These are phyloP conservation scores for Trichosporon ovoides DNA, from an alignment of 1,284 basidiomycete species.

Conservation along the genomic window DNA sequence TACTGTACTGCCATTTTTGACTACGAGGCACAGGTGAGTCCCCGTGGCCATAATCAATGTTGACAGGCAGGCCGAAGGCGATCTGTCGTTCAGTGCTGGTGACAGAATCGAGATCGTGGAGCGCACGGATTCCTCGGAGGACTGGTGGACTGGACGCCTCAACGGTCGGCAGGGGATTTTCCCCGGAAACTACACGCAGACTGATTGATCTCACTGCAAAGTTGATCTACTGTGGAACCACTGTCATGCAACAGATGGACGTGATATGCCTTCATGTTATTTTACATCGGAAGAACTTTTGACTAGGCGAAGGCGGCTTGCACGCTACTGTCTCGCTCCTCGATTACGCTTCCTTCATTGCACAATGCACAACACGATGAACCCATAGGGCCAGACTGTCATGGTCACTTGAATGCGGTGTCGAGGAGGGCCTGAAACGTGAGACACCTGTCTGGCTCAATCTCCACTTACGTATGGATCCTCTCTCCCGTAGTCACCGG, in stretches of 20 bases:
- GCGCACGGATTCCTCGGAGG: slow-evolving; percentile 74
- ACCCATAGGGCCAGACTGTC: no score
- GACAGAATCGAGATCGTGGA: slow-evolving; percentile 90
- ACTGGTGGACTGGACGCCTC: slow-evolving; percentile 96
- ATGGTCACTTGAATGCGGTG: not conserved
- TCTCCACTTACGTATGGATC: slow-evolving; percentile 9
- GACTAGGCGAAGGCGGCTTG: no score
- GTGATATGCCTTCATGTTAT: no score
- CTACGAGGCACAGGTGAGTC: slow-evolving; percentile 70
- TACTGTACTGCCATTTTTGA: slow-evolving; percentile 95
- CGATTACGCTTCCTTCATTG: no score
- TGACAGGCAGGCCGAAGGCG: slow-evolving; percentile 70
- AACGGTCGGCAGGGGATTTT: slow-evolving; percentile 86
- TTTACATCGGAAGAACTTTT: no score
- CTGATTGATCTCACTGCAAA: slow-evolving; percentile 20
- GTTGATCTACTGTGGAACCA: no score
- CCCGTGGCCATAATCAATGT: not conserved
- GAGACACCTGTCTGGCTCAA: not conserved
- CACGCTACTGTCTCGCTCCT: no score
- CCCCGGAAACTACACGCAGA: slow-evolving; percentile 62
- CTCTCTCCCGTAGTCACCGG: not conserved
- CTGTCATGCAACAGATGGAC: no score
- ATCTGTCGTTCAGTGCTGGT: slow-evolving; percentile 85
- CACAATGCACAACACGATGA: no score
- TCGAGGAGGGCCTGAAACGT: not conserved